Conservation (phyloP, 1,284 basidiomycete genomes). For the Kalmanozyma brasiliensis region DNA sequence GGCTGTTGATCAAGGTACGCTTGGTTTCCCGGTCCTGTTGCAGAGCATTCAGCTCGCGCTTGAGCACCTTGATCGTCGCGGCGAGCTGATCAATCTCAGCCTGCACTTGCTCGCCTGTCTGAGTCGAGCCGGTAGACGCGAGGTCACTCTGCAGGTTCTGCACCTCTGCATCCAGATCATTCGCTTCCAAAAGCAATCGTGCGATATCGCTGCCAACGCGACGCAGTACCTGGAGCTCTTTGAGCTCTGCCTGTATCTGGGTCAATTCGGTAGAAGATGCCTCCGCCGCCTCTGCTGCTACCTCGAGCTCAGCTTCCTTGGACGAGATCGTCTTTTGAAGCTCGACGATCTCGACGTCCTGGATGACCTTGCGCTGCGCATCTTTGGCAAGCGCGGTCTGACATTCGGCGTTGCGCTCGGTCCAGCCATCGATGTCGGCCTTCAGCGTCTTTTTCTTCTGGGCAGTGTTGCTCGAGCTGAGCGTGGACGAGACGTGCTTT, state of each 20-base stretch:
- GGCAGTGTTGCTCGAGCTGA: constrained; percentile 68
- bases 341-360: constrained; percentile 60
- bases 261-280: constrained; percentile 30
- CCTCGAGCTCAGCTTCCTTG: constrained; percentile 69
- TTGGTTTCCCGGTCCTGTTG: constrained; percentile 54
- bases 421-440: constrained; percentile 71
- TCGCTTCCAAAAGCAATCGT: constrained; percentile 37
- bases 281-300: constrained; percentile 61
- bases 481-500: constrained; percentile 56
- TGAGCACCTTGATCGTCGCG: constrained; percentile 49
- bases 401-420: constrained; percentile 66
- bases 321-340: constrained; percentile 76
- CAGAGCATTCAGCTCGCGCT: constrained; percentile 52
- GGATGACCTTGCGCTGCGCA: constrained; percentile 42
- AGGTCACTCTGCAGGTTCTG: constrained; percentile 51
- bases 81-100: constrained; percentile 51
- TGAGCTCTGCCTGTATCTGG: constrained; percentile 37
- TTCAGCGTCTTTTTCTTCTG: constrained; percentile 76
- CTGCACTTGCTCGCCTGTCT: constrained; percentile 58
- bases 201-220: constrained; percentile 47
- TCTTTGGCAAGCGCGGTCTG: constrained; percentile 76
- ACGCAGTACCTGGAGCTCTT: constrained; percentile 44
- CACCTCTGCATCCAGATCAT: constrained; percentile 39
- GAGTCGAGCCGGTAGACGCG: constrained; percentile 44
- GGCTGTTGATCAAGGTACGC: constrained; percentile 41